phyloP scores from a whole-genome alignment of 2,329 filamentous ascomycete species.

The Nigrospora osmanthi region DNA sequence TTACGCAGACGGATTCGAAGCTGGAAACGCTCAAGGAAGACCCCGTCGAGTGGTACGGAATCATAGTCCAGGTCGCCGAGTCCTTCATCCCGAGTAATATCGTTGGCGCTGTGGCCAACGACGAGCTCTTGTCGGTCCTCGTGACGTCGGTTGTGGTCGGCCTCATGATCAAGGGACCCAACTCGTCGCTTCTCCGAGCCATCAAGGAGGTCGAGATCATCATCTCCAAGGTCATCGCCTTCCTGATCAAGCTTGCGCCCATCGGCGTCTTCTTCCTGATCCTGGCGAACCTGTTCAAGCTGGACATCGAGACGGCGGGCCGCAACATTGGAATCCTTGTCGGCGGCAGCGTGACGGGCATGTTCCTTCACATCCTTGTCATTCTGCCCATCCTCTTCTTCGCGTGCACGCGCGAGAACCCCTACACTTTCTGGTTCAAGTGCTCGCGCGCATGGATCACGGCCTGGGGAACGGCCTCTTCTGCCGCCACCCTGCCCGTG shows the following conservation, averaged over 20 bases:
- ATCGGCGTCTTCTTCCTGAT: conserved; percentile 39
- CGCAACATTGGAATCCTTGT: conserved; percentile 42
- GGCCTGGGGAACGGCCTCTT: conserved; percentile 45
- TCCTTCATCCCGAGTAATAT: conserved; percentile 42
- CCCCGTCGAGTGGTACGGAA: conserved; percentile 24
- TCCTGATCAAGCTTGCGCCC: neutral
- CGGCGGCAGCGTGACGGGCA: conserved; percentile 34
- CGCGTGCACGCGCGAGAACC: conserved; percentile 32
- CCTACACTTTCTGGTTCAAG: conserved; percentile 38
- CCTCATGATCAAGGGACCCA: conserved; percentile 30
- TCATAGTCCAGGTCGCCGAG: conserved; percentile 39
- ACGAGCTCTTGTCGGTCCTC: conserved; percentile 38
- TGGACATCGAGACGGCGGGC: conserved; percentile 38
- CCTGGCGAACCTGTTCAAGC: conserved; percentile 40
- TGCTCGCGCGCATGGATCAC: conserved; percentile 44
- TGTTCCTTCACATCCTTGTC: conserved; percentile 38
- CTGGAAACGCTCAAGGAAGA: conserved; percentile 27
- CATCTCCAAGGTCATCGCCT: conserved; percentile 32
- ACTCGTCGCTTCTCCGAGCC: conserved; percentile 30
- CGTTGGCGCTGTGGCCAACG: conserved; percentile 34
- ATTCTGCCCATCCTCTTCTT: conserved; percentile 36
- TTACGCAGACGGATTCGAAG: conserved; percentile 18
- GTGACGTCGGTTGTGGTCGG: conserved; percentile 37
- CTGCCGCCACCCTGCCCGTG: conserved; percentile 42
- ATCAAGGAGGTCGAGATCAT: conserved; percentile 39